These are phyloP conservation scores for Calvatia gigantea DNA, from an alignment of 768 basidiomycete species.

Conservation along the genomic window DNA sequence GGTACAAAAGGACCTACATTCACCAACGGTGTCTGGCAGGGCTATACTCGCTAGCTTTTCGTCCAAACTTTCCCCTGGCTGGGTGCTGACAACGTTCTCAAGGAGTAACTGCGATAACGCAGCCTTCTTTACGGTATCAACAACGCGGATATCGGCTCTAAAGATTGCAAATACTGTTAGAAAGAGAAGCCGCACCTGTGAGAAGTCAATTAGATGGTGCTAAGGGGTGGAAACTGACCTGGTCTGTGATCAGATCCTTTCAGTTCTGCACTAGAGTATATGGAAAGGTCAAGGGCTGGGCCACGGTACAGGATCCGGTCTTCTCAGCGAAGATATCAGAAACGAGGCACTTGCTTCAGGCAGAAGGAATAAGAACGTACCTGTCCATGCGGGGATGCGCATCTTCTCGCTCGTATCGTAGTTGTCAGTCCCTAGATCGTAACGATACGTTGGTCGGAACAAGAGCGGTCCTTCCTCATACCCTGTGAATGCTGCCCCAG, in stretches of 20 bases:
- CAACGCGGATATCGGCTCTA: slow-evolving; percentile 67
- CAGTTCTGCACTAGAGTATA: slow-evolving; percentile 84
- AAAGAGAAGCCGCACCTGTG: slow-evolving; percentile 1
- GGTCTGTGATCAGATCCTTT: slow-evolving; percentile 95
- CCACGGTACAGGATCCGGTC: slow-evolving; percentile 94
- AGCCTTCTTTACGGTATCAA: slow-evolving; percentile 75
- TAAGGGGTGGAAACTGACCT: slow-evolving; percentile 39
- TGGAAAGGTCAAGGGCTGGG: slow-evolving; percentile 59
- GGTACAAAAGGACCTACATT: slow-evolving; percentile 33
- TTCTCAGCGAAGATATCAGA: slow-evolving; percentile 26
- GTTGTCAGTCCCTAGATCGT: slow-evolving; percentile 73
- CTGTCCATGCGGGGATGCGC: slow-evolving; percentile 97
- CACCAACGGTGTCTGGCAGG: slow-evolving; percentile 40
- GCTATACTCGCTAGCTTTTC: slow-evolving; percentile 64
- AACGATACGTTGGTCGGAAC: slow-evolving; percentile 96
- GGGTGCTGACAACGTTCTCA: slow-evolving; percentile 57
- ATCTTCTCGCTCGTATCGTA: slow-evolving; percentile 97
- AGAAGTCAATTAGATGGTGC: background rate
- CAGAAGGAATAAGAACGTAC: slow-evolving; percentile 32
- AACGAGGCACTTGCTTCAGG: background rate
- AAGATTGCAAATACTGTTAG: slow-evolving; percentile 82
- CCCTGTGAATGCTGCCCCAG: slow-evolving; percentile 70
- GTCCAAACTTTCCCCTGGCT: slow-evolving; percentile 64
- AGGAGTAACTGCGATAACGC: slow-evolving; percentile 66
- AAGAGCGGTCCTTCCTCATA: slow-evolving; percentile 87